Percentiles rank a stretch among this genome's conserved stretches.
Conservation (phyloP, 2,329 filamentous ascomycete genomes). For the Verticillium tricorpus region DNA sequence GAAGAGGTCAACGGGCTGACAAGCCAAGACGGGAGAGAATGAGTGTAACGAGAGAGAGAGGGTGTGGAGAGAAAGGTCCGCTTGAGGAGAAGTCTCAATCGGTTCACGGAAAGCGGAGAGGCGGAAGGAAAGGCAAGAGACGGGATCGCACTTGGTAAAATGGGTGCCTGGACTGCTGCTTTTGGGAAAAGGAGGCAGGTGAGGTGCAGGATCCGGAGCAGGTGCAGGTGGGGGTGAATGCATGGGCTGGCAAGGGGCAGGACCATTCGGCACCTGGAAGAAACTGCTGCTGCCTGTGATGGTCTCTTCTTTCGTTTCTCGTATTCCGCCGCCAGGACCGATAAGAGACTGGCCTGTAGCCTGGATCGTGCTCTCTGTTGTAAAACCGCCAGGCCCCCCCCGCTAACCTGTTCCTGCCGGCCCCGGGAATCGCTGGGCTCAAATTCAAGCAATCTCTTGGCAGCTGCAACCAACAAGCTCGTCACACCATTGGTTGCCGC, state of each 20-base stretch:
- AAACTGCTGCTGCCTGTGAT: background rate
- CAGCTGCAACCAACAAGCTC: background rate
- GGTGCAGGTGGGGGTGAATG: background rate
- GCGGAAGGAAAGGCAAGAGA: background rate
- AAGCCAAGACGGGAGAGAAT: background rate
- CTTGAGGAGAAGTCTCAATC: background rate
- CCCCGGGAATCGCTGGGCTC: background rate
- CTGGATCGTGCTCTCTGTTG: background rate
- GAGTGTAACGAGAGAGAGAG: background rate
- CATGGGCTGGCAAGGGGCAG: background rate
- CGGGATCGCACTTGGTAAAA: background rate
- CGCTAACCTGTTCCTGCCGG: background rate
- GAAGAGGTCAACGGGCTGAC: background rate
- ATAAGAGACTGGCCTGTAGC: background rate
- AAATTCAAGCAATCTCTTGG: background rate
- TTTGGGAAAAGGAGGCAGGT: background rate
- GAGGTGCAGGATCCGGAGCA: background rate
- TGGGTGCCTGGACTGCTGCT: background rate
- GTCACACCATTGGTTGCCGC: background rate
- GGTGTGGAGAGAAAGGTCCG: background rate
- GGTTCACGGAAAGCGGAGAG: background rate
- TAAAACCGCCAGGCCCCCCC: background rate
- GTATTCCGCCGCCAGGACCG: background rate
- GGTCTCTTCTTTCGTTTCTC: background rate
- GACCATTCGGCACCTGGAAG: background rate